phyloP scores from a whole-genome alignment of 305 asterid species.

The Fraxinus dipetala region DNA sequence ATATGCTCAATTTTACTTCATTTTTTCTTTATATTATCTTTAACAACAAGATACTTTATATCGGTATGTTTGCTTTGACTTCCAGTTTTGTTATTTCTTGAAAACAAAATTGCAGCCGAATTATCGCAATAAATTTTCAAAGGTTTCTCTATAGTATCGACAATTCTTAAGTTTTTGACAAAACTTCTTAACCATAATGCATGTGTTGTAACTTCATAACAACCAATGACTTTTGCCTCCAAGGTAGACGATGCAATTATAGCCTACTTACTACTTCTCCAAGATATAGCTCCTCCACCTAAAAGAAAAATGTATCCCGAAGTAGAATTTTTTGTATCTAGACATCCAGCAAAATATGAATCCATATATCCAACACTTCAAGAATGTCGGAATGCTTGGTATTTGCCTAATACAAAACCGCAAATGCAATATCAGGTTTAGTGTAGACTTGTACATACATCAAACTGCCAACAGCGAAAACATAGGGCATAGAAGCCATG shows the following conservation, averaged over 20 bases:
- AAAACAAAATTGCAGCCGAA: no score
- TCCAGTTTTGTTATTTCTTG: background rate
- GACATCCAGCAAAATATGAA: background rate
- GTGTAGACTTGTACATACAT: no score
- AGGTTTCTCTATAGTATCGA: background rate
- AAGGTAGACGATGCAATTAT: background rate
- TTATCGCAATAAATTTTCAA: background rate
- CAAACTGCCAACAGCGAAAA: no score
- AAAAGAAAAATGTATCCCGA: background rate
- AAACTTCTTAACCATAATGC: background rate
- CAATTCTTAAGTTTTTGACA: background rate
- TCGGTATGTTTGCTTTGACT: background rate
- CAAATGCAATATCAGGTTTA: no score
- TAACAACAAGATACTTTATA: background rate
- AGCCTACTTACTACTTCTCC: background rate
- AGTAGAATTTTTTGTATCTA: background rate
- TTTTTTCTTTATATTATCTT: background rate
- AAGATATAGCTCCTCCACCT: background rate
- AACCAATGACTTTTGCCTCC: background rate
- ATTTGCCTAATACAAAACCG: no score
- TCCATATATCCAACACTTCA: no score
- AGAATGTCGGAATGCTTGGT: no score
- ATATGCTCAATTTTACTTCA: no score
- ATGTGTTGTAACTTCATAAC: background rate
- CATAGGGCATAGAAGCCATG: no score